Percentiles rank a stretch among this genome's conserved stretches.
phyloP scores from a whole-genome alignment of 1,284 basidiomycete genomes.

The Puccinia triticina region DNA sequence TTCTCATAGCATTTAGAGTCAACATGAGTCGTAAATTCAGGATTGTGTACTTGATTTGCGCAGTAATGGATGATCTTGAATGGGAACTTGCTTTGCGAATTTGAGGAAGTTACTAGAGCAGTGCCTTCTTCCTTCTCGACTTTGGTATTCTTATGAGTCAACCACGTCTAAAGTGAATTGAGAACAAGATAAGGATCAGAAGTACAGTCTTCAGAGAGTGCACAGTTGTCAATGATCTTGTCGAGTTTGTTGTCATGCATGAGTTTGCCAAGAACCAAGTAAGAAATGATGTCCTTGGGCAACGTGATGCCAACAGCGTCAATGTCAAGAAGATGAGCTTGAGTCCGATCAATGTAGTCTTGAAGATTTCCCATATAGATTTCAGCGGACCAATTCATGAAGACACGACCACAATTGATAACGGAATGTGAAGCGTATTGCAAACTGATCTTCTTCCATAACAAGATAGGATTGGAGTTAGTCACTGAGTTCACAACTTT shows the following conservation, averaged over 20 bases:
- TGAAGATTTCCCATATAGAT: background rate
- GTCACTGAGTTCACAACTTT: background rate
- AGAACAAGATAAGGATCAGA: background rate
- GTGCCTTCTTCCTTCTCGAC: no score
- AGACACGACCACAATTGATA: no score
- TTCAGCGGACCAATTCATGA: background rate
- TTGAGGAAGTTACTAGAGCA: background rate
- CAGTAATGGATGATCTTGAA: no score
- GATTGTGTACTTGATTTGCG: no score
- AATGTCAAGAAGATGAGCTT: background rate
- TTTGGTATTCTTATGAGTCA: background rate
- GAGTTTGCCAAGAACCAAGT: constrained; percentile 4
- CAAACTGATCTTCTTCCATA: background rate
- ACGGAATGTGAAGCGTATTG: constrained; percentile 23
- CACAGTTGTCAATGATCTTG: no score
- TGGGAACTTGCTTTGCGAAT: background rate
- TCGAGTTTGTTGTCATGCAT: background rate
- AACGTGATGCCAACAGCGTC: background rate
- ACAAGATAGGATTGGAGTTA: background rate
- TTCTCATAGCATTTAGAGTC: no score
- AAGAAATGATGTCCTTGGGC: background rate
- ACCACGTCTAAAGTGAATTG: background rate
- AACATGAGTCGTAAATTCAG: no score
- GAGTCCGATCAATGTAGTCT: background rate
- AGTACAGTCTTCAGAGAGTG: background rate